Evolutionary conservation across 2,329 filamentous ascomycete genomes (phyloP), one percentile per base, ranked within the genome.

Genomic region (Dactylellina haptotyla): DNA sequence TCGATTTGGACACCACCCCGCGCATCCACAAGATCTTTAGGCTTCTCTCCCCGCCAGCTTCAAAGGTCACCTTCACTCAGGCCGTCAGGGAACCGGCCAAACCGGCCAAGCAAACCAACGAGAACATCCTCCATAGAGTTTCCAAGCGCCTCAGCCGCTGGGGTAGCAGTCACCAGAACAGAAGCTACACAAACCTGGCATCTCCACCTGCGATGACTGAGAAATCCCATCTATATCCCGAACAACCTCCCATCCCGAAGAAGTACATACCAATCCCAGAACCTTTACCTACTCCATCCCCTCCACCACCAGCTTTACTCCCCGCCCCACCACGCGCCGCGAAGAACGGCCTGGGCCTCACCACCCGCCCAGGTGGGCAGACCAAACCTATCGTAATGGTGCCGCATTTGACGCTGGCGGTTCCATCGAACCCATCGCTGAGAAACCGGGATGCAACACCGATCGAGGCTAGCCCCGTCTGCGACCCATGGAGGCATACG

Each of bases 1-100:
- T 72, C 8, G 59, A 72, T 39, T 41, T 72, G 45, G 67, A 72
- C 18, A 37, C 67, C 26, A 72, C 67, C n/a, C 67, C 67, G 2
- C 67, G 67, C 12, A 30, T 72, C 10, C 46, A 65, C 10, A 72
- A 45, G 25, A 61, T 72, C 14, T 72, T 72, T 12, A 58, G 46
- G 39, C 50, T 72, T 16, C 37, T 72, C 4, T 72, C 67, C 1
- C 61, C 67, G 2, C 59, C 67, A 28, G 45, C 67, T 12, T 59
- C 67, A 12, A 72, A 58, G n/a, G 53, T 72, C 16, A 72, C 59
- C 0, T 72, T 72, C 39, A 72, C 67, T 4, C 59, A 64, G 18
- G 67, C 67, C 12, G 50, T 72, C 8, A 56, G 45, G 10, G 58
- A 63, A 18, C 41, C 58, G 10, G 30, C 41, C 9, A 18, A 56